Conservation (phyloP, 2,329 filamentous ascomycete genomes). For the Fusarium sterilihyphosum region DNA sequence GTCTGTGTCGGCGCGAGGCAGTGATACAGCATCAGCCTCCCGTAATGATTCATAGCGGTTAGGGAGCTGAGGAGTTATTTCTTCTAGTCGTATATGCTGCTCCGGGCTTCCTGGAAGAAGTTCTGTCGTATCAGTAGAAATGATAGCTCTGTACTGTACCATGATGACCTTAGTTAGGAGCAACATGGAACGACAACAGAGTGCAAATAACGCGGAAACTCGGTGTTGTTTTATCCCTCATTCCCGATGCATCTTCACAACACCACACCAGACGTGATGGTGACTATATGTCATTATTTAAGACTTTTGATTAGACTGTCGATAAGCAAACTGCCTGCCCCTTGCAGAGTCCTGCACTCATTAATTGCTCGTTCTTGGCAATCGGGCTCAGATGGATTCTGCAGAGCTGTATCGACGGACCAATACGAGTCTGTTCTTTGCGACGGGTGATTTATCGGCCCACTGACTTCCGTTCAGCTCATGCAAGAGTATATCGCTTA, state of each 20-base stretch:
- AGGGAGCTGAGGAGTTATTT: not conserved
- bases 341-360: not conserved
- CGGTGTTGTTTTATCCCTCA: not conserved
- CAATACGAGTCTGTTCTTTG: not conserved
- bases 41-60: too few relatives aligned
- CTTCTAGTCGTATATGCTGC: not conserved
- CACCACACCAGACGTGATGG: not conserved
- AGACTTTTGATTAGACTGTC: not conserved
- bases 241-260: not conserved
- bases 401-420: accelerated
- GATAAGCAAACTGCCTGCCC: accelerated
- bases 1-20: accelerated
- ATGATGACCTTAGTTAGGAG: too few relatives aligned
- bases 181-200: not conserved
- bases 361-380: not conserved
- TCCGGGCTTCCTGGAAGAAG: accelerated
- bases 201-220: too few relatives aligned
- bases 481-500: not conserved
- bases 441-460: not conserved
- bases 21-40: not conserved
- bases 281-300: too few relatives aligned
- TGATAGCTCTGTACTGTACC: not conserved
- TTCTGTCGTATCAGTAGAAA: not conserved
- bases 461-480: not conserved
- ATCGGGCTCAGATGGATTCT: not conserved